These are phyloP conservation scores for Avena insularis DNA, from an alignment of 176 grass and related monocot species.

Conservation along the genomic window DNA sequence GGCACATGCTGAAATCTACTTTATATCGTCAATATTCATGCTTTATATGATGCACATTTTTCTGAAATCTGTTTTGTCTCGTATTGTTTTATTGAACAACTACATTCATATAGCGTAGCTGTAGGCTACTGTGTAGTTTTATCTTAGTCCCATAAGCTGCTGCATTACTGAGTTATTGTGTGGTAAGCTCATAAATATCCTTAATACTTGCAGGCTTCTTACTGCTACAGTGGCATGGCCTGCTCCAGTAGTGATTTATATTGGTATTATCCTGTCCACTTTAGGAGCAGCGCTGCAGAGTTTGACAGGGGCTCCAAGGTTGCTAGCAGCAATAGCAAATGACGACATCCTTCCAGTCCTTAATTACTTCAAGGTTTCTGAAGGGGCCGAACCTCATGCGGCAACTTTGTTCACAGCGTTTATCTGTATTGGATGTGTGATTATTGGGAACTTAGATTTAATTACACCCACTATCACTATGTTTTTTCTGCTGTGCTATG, in stretches of 20 bases:
- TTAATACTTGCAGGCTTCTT: conserved; percentile 70
- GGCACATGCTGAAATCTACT: too few species aligned
- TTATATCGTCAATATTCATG: not conserved
- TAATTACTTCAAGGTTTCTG: conserved; percentile 93
- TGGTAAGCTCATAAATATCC: conserved; percentile 43
- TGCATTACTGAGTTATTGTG: conserved; percentile 17
- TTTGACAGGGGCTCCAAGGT: conserved; percentile 92
- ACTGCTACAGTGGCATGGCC: conserved; percentile 98
- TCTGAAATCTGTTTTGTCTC: conserved; percentile 28
- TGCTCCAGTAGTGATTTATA: conserved; percentile 87
- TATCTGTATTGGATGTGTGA: conserved; percentile 86
- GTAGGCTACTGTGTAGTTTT: not conserved
- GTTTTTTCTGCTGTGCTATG: conserved; percentile 98
- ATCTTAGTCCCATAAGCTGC: not conserved
- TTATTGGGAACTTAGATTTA: conserved; percentile 95
- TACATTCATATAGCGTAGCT: not conserved
- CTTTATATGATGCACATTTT: conserved; percentile 10
- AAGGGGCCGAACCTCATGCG: conserved; percentile 80
- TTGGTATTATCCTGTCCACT: conserved; percentile 96
- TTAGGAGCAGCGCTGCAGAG: conserved; percentile 95
- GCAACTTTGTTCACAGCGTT: conserved; percentile 94
- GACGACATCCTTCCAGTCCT: conserved; percentile 97
- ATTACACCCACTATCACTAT: conserved; percentile 98
- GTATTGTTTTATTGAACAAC: conserved; percentile 16
- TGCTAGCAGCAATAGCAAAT: conserved; percentile 96